Percentiles rank a stretch among this genome's conserved stretches.
These are phyloP conservation scores for Fusarium tuaranense DNA, from an alignment of 2,329 filamentous ascomycete species.

Conservation along the genomic window DNA sequence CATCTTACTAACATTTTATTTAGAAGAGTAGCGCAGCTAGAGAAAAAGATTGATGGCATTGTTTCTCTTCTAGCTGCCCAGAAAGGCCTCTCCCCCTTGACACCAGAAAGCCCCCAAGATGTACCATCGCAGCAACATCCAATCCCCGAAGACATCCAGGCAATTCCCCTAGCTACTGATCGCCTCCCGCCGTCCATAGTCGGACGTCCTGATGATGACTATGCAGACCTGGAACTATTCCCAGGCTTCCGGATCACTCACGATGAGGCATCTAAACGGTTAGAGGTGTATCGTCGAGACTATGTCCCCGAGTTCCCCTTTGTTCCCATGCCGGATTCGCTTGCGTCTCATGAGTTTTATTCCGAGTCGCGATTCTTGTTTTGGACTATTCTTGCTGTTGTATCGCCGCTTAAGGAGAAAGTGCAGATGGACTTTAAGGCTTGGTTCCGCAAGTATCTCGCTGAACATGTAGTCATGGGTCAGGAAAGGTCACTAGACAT, in stretches of 20 bases:
- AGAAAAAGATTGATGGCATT: slow-evolving; percentile 55
- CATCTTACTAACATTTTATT: not conserved
- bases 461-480: slow-evolving; percentile 51
- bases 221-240: slow-evolving; percentile 44
- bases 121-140: slow-evolving; percentile 1
- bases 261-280: slow-evolving; percentile 47
- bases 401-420: slow-evolving; percentile 47
- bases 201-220: not conserved
- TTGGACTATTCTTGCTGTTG: slow-evolving; percentile 51
- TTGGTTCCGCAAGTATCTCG: slow-evolving; percentile 53
- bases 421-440: slow-evolving; percentile 48
- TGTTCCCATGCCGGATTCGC: slow-evolving; percentile 44
- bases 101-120: slow-evolving; percentile 41
- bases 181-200: not conserved
- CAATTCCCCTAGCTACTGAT: not conserved
- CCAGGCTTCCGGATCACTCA: slow-evolving; percentile 51
- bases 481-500: slow-evolving; percentile 52
- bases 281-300: slow-evolving; percentile 49
- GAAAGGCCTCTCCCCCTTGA: slow-evolving; percentile 36
- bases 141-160: not conserved
- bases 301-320: slow-evolving; percentile 54
- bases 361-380: slow-evolving; percentile 51
- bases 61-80: slow-evolving; percentile 52
- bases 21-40: slow-evolving; percentile 53
- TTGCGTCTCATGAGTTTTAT: slow-evolving; percentile 48